Conservation (phyloP, 2,329 filamentous ascomycete genomes). For the Fonsecaea pugnacius region DNA sequence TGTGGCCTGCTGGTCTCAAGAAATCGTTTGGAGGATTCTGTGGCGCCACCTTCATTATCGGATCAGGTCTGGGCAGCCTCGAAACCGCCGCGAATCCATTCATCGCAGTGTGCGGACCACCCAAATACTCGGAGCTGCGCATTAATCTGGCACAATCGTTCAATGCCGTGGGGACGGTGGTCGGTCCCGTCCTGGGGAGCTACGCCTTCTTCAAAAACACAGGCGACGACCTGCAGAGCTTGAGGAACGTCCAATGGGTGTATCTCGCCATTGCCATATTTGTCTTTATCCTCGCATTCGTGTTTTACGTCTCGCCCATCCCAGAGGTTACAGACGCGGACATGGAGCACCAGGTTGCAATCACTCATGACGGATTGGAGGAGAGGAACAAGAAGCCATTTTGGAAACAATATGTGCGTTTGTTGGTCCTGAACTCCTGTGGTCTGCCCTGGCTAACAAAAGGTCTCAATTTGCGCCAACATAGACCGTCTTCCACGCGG, state of each 20-base stretch:
- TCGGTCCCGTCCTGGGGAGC: conserved; percentile 73
- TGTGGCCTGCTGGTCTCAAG: conserved; percentile 78
- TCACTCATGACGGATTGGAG: conserved; percentile 54
- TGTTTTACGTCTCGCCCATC: conserved; percentile 69
- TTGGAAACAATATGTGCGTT: conserved; percentile 66
- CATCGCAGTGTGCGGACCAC: conserved; percentile 74
- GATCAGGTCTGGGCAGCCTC: conserved; percentile 71
- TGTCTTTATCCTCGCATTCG: conserved; percentile 65
- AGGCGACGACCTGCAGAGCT: conserved; percentile 59
- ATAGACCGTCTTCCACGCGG: conserved; percentile 68
- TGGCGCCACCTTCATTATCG: conserved; percentile 69
- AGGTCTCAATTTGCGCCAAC: neutral
- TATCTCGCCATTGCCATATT: conserved; percentile 77
- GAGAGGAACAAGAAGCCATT: conserved; percentile 63
- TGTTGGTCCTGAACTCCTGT: neutral
- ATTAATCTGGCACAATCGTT: conserved; percentile 78
- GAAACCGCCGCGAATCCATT: conserved; percentile 80
- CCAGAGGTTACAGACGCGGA: conserved; percentile 74
- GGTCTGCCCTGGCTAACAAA: neutral
- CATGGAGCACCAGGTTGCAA: conserved; percentile 65
- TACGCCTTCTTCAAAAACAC: conserved; percentile 61
- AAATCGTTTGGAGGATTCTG: conserved; percentile 76
- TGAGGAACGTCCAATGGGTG: conserved; percentile 75
- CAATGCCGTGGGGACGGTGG: conserved; percentile 73
- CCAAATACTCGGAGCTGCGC: conserved; percentile 70